Conservation (phyloP, 345 rosid genomes). For the Eucalyptus caleyi region DNA sequence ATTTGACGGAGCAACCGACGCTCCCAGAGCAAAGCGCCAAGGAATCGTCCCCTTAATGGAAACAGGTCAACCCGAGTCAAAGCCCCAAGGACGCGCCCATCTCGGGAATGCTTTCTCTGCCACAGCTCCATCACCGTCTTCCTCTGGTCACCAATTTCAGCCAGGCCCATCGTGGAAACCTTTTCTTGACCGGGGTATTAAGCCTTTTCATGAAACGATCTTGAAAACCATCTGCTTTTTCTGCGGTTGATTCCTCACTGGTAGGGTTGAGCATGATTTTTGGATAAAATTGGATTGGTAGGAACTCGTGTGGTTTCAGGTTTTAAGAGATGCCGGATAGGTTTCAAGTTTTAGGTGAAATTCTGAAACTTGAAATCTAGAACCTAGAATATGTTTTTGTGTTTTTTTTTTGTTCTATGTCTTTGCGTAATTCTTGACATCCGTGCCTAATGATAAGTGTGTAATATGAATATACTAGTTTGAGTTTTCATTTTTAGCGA, state of each 20-base stretch:
- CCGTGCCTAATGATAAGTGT: too few relatives aligned
- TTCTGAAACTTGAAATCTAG: rapidly evolving
- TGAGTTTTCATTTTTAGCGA: too few relatives aligned
- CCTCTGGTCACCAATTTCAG: neutral
- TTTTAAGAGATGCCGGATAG: rapidly evolving
- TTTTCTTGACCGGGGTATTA: neutral
- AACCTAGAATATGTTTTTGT: rapidly evolving
- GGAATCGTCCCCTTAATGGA: neutral
- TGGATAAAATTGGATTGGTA: neutral
- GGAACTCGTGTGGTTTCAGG: rapidly evolving
- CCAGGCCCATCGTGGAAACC: neutral
- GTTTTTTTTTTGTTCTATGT: too few relatives aligned
- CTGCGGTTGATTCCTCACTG: neutral
- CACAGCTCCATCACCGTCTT: neutral
- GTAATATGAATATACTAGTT: too few relatives aligned
- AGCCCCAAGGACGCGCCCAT: neutral
- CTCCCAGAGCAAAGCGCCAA: neutral
- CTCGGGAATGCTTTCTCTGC: neutral
- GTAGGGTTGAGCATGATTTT: too few relatives aligned
- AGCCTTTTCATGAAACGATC: neutral
- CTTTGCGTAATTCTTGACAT: too few relatives aligned
- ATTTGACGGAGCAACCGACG: neutral
- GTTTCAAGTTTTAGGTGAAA: rapidly evolving
- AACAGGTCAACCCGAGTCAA: neutral
- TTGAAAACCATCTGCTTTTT: neutral